Evolutionary conservation across 2,329 filamentous ascomycete genomes (phyloP), one percentile per base, ranked within the genome.

Genomic region (Cercospora sesami): DNA sequence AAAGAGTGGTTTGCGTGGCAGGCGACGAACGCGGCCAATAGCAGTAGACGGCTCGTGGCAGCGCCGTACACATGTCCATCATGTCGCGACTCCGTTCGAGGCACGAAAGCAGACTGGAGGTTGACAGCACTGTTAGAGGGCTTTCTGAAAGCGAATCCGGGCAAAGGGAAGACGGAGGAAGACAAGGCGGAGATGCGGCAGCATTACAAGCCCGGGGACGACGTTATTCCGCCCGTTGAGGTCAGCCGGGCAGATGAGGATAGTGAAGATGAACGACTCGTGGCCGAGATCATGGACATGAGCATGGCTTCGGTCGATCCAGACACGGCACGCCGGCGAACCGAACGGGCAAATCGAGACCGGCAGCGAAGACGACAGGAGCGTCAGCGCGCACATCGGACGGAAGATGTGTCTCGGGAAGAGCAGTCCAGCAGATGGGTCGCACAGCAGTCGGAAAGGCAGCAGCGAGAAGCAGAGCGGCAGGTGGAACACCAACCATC

Each of bases 1-100:
- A 97, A 96, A 80, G 93, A 96, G 83, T 99, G 95, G 95, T 99
- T 98, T 78, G 83, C 85, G 71, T 95, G 89, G 80, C 93, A 97
- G 79, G 89, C 89, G 42, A 83, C 85, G 31, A 83, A 84, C 14
- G 86, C 86, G 53, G 86, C 85, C 71, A 66, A 63, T 39, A 68
- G 57, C 31, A 67, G 30, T 42, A 68, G 69, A 31, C 70, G 72
- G 6, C 45, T 42, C 18, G 85, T 74, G 69, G 83, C 75, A 3
- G 81, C 85, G 63, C 86, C 85, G 57, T 96, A 93, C 79, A 97
- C 93, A 57, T 99, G 95, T 81, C 95, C 95, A 48, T 91, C 93
- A 81, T 99, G 95, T 81, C 92, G 95, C 72, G 92, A 93, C 57
- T 81, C 86, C 12, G 94, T 99, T 69, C 90, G 94, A 71, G 92